These are phyloP conservation scores for Lasiodiplodia citricola DNA, from an alignment of 2,329 filamentous ascomycete species.

Conservation along the genomic window DNA sequence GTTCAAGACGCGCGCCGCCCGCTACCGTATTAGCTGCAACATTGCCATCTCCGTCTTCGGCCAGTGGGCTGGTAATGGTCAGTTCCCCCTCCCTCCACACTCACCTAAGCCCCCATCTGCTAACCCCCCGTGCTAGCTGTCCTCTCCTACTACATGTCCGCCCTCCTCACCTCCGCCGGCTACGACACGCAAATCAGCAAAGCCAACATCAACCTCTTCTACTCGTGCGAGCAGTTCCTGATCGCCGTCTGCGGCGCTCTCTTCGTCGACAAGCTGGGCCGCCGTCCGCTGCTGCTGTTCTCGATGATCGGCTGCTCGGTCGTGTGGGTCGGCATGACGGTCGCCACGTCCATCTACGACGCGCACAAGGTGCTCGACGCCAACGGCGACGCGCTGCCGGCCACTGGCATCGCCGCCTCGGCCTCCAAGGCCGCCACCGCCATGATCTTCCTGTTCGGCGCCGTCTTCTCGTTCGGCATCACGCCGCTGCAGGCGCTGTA, in stretches of 20 bases:
- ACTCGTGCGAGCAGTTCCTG: slow-evolving; percentile 37
- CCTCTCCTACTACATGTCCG: slow-evolving; percentile 25
- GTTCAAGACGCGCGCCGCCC: slow-evolving; percentile 53
- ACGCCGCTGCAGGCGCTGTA: slow-evolving; percentile 54
- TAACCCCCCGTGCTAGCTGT: neutral
- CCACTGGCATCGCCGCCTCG: neutral
- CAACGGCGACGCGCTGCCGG: neutral
- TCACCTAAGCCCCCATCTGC: neutral
- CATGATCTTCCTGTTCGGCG: slow-evolving; percentile 44
- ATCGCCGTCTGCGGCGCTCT: slow-evolving; percentile 43
- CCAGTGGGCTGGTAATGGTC: slow-evolving; percentile 44
- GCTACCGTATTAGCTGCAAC: slow-evolving; percentile 60
- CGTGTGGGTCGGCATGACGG: slow-evolving; percentile 37
- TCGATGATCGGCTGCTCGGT: slow-evolving; percentile 33
- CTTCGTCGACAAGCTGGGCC: slow-evolving; percentile 41
- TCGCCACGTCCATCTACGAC: slow-evolving; percentile 29
- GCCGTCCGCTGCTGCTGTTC: slow-evolving; percentile 40
- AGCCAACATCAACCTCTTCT: slow-evolving; percentile 27
- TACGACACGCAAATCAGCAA: slow-evolving; percentile 21
- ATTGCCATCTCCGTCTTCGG: slow-evolving; percentile 60
- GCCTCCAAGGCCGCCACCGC: slow-evolving; percentile 29
- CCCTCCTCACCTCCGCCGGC: slow-evolving; percentile 21
- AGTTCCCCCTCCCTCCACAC: neutral
- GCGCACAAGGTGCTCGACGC: neutral
- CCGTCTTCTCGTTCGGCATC: slow-evolving; percentile 41